These are phyloP conservation scores for Teunomyces atbi DNA, from an alignment of 805 yeast genomes.

Conservation along the genomic window DNA sequence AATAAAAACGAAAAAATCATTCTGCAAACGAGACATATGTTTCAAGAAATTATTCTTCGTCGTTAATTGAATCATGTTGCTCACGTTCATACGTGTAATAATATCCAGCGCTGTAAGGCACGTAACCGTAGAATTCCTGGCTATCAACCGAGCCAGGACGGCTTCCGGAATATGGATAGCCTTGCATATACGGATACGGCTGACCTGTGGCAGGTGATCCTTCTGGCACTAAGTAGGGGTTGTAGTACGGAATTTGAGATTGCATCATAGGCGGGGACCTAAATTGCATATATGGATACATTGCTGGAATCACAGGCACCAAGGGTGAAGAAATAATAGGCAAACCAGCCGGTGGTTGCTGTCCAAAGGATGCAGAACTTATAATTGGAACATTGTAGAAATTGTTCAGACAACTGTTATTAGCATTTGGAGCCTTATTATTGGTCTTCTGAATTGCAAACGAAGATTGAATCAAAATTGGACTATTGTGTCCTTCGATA, in stretches of 20 bases:
- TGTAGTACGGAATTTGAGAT: conserved; percentile 9
- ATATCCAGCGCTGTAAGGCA: neutral
- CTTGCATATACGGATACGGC: neutral
- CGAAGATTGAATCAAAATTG: conserved; percentile 33
- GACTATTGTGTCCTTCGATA: conserved; percentile 12
- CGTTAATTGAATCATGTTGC: neutral
- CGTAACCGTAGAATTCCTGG: neutral
- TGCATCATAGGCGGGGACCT: neutral
- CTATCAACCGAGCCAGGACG: neutral
- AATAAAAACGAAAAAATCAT: neutral
- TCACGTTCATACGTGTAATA: conserved; percentile 3
- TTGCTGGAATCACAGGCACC: neutral
- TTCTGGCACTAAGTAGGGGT: conserved; percentile 9
- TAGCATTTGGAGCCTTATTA: neutral
- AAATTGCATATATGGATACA: neutral
- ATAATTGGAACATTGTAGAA: neutral
- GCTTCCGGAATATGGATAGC: neutral
- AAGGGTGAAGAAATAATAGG: neutral
- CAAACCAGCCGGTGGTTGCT: neutral
- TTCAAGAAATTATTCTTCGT: neutral
- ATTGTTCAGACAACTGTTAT: neutral
- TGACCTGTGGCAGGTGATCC: neutral
- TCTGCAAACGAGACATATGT: neutral
- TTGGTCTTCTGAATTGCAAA: conserved; percentile 39
- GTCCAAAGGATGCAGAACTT: neutral